Base-by-base conservation (phyloP, 208 protist genomes). In the Leptomonas pyrrhocoris region DNA sequence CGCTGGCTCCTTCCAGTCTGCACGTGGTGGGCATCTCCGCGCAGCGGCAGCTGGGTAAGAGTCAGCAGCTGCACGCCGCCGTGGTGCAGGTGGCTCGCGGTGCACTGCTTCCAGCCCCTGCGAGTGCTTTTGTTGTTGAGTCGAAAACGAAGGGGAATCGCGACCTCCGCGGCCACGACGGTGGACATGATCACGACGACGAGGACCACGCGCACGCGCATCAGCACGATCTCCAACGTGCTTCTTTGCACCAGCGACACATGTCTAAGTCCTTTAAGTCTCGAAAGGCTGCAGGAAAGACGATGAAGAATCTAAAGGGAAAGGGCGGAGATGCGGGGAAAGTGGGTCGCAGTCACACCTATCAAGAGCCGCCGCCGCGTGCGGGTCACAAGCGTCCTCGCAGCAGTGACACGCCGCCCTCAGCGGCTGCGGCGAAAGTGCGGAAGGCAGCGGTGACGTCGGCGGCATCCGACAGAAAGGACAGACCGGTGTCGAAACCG, bases 31-130 rank as follows among this genome's bases (percentile, higher is more conserved):
- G 71, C 34, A 72, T 95, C 28, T 89, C 80, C 12, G 72, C 78
- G 1, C 57, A 67, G 50, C 54, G 68, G 38, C 54, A 66, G 38
- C 50, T 59, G 8, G 54, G 57, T 3, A 74, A 78, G 43, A 86
- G 74, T 50, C 63, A 80, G 55, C 60, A 76, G 49, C 73, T 94
- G 34, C 89, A 94, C 65, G 55, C 87, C 36, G 86, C 89, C 68
- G 81, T 92, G 60, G 42, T 91, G 49, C 80, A 81, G 60, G 70
- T 87, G 28, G 81, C 77, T 15, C 85, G 84, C 18, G 89, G 89
- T 2, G 89, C 89, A 1, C 57, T 94, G 31, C 68, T 90, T n/a
- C 84, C 84, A 0, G 76, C 84, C 0, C 48, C 73, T 21, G 43
- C 77, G 34, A 61, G 42, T 16, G 74, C 51, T 40, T 80, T 83